phyloP scores from a whole-genome alignment of 108 stramenopile species.

The Phaeodactylum tricornutum region DNA sequence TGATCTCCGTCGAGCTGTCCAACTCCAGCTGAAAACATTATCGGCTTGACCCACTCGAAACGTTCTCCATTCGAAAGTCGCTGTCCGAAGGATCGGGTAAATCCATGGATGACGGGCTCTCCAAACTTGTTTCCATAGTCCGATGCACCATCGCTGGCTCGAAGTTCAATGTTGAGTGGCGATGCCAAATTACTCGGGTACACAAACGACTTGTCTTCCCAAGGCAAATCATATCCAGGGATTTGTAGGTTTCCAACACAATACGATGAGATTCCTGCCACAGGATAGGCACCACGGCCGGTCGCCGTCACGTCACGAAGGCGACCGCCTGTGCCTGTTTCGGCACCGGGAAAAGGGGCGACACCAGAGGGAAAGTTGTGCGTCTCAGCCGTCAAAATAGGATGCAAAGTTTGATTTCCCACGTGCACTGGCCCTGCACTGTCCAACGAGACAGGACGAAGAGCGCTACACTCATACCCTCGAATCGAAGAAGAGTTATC shows the following conservation, averaged over 20 bases:
- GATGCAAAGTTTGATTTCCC: conserved; percentile 68
- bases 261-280: conserved; percentile 91
- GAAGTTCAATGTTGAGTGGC: conserved; percentile 88
- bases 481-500: conserved; percentile 94
- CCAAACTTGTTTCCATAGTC: conserved; percentile 99
- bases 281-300: conserved; percentile 90
- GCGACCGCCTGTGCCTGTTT: conserved; percentile 98
- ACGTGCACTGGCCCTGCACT: conserved; percentile 48
- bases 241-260: conserved; percentile 97
- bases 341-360: conserved; percentile 98
- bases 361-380: conserved; percentile 99
- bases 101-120: conserved; percentile 96
- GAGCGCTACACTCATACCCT: conserved; percentile 66
- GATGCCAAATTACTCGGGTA: conserved; percentile 86
- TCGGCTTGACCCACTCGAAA: conserved; percentile 98
- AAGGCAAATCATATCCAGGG: conserved; percentile 89
- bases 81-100: conserved; percentile 93
- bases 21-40: conserved; percentile 98
- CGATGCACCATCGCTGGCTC: conserved; percentile 94
- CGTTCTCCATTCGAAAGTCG: conserved; percentile 88
- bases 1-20: conserved; percentile 93
- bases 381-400: conserved; percentile 97
- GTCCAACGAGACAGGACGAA: conserved; percentile 38
- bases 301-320: conserved; percentile 98
- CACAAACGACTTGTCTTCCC: conserved; percentile 85